Evolutionary conservation across 2,329 filamentous ascomycete genomes (phyloP).

Genomic region (Colletotrichum tofieldiae): DNA sequence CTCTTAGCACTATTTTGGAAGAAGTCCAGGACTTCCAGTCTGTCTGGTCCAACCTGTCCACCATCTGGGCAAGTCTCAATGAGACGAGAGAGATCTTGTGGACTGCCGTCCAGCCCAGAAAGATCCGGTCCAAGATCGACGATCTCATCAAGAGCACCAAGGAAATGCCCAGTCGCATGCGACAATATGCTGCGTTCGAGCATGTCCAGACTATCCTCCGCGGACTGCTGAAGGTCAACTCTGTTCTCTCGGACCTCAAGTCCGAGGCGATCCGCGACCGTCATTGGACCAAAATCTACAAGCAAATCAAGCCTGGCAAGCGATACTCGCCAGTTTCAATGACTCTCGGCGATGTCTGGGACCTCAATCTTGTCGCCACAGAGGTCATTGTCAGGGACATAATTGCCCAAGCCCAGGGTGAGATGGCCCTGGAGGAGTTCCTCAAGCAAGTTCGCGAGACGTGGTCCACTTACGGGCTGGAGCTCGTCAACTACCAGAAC

Average conservation of each 20-base stretch:
- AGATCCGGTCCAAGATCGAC: slow-evolving; percentile 91
- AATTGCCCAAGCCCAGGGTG: slow-evolving; percentile 94
- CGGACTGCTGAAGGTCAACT: slow-evolving; percentile 91
- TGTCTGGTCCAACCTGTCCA: slow-evolving; percentile 95
- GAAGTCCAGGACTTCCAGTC: slow-evolving; percentile 99
- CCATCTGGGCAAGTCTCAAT: slow-evolving; percentile 96
- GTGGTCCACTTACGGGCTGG: slow-evolving; percentile 95
- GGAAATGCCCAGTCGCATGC: slow-evolving; percentile 99
- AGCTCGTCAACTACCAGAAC: slow-evolving; percentile 97
- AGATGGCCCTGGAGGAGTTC: slow-evolving; percentile 99
- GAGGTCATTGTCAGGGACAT: slow-evolving; percentile 93
- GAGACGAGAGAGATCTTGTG: slow-evolving; percentile 93
- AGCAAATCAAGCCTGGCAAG: slow-evolving; percentile 91
- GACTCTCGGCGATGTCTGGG: slow-evolving; percentile 99
- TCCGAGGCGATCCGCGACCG: slow-evolving; percentile 96
- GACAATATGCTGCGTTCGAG: slow-evolving; percentile 99
- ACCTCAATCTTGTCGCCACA: slow-evolving; percentile 89
- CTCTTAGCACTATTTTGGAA: slow-evolving; percentile 89
- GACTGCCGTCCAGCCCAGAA: slow-evolving; percentile 95
- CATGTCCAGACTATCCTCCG: slow-evolving; percentile 94
- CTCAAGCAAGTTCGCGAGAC: slow-evolving; percentile 95
- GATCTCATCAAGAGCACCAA: slow-evolving; percentile 97
- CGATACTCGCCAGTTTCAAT: slow-evolving; percentile 95
- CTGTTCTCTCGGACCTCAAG: slow-evolving; percentile 89
- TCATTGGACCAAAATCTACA: slow-evolving; percentile 99